These are phyloP conservation scores for Alternaria solani DNA, from an alignment of 2,329 filamentous ascomycete genomes.

Conservation along the genomic window DNA sequence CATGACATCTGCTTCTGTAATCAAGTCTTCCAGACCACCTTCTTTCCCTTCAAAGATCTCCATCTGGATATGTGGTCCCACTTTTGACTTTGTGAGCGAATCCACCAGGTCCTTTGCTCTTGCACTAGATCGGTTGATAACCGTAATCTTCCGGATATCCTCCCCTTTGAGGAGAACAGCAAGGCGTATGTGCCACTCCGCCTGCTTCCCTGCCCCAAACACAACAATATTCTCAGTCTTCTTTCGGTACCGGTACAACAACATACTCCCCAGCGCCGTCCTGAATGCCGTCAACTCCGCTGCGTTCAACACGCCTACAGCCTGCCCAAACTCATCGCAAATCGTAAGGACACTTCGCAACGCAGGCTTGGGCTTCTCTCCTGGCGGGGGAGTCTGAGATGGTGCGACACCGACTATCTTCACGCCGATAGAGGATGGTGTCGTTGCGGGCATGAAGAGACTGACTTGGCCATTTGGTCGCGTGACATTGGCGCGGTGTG, in stretches of 20 bases:
- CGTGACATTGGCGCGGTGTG: conserved; percentile 52
- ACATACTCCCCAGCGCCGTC: conserved; percentile 75
- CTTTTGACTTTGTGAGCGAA: conserved; percentile 8
- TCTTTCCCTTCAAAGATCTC: not conserved
- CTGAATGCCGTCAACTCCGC: conserved; percentile 80
- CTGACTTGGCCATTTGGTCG: conserved; percentile 62
- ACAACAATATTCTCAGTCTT: conserved; percentile 51
- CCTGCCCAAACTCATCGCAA: conserved; percentile 56
- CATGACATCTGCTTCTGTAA: conserved; percentile 51
- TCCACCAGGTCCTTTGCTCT: conserved; percentile 21
- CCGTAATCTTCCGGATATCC: conserved; percentile 41
- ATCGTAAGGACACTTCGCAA: conserved; percentile 75
- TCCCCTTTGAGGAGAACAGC: conserved; percentile 50
- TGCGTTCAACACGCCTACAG: conserved; percentile 75
- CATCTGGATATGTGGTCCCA: conserved; percentile 2
- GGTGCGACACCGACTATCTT: conserved; percentile 71
- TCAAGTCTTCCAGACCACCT: not conserved
- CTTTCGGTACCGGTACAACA: conserved; percentile 54
- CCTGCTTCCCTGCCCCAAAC: conserved; percentile 60
- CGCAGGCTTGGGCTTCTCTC: conserved; percentile 29
- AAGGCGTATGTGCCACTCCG: conserved; percentile 60
- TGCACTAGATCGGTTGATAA: conserved; percentile 33
- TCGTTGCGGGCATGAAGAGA: conserved; percentile 77
- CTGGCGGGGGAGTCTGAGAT: conserved; percentile 15
- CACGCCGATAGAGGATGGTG: conserved; percentile 69